These are phyloP conservation scores for Calonectria crousiana DNA, from an alignment of 2,329 filamentous ascomycete species.

Conservation along the genomic window DNA sequence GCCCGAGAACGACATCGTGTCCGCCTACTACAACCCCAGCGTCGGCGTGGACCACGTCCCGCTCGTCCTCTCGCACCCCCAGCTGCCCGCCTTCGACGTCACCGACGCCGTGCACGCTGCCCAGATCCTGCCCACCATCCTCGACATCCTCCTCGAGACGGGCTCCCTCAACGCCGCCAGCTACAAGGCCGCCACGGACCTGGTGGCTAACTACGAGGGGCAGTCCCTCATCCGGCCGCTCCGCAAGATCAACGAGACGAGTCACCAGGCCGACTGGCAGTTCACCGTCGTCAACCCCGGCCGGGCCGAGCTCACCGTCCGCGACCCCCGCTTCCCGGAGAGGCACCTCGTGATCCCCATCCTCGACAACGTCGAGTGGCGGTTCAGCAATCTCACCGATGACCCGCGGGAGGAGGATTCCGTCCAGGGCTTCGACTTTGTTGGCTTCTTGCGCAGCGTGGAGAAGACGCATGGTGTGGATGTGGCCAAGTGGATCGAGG, in stretches of 20 bases:
- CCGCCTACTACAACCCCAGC: conserved; percentile 3
- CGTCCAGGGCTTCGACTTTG: neutral
- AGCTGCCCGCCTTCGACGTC: neutral
- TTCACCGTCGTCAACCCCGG: conserved; percentile 45
- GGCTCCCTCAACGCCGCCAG: neutral
- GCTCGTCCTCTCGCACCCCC: neutral
- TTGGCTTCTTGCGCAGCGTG: neutral
- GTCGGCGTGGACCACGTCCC: neutral
- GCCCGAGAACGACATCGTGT: conserved; percentile 6
- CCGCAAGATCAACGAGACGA: neutral
- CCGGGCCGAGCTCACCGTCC: conserved; percentile 40
- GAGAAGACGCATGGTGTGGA: neutral
- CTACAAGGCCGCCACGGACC: neutral
- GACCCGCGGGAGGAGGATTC: conserved; percentile 25
- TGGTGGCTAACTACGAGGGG: neutral
- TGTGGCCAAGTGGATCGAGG: conserved; percentile 33
- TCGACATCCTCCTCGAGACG: neutral
- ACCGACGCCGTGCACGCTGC: neutral
- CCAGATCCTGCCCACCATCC: neutral
- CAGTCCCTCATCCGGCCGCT: neutral
- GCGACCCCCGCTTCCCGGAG: conserved; percentile 36
- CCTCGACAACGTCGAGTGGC: conserved; percentile 42
- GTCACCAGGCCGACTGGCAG: conserved; percentile 19
- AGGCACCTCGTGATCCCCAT: conserved; percentile 44
- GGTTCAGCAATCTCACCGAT: conserved; percentile 36